phyloP scores from a whole-genome alignment of 345 rosid species.

The Combretum micranthum region DNA sequence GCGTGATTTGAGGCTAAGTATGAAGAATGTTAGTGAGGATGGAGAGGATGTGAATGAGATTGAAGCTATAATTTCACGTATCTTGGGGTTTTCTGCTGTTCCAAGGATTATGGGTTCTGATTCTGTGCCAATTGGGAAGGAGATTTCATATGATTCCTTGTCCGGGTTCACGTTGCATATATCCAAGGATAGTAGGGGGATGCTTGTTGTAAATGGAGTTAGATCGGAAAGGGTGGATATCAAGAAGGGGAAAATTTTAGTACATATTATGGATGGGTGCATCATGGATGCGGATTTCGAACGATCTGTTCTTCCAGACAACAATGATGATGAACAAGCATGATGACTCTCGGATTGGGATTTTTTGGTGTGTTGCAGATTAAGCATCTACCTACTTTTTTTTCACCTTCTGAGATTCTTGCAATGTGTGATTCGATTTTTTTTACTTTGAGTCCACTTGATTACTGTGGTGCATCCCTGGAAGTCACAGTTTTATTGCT shows the following conservation, averaged over 20 bases:
- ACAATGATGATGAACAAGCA: slow-evolving; percentile 5
- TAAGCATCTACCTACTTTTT: too few species aligned
- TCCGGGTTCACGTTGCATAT: slow-evolving; percentile 49
- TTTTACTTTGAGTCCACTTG: too few species aligned
- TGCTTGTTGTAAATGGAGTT: slow-evolving; percentile 52
- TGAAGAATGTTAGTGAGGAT: slow-evolving; percentile 16
- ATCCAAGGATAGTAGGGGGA: slow-evolving; percentile 32
- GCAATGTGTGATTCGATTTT: too few species aligned
- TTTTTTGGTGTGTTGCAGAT: too few species aligned
- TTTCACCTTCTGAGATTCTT: too few species aligned
- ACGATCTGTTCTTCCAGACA: slow-evolving; percentile 52
- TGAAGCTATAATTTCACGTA: slow-evolving; percentile 52
- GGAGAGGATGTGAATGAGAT: slow-evolving; percentile 35
- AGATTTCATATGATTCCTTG: slow-evolving; percentile 53
- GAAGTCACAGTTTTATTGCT: too few species aligned
- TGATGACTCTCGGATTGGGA: too few species aligned
- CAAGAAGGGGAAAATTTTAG: slow-evolving; percentile 39
- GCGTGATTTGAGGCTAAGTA: slow-evolving; percentile 45
- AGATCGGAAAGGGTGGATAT: slow-evolving; percentile 45
- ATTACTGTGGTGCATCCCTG: too few species aligned
- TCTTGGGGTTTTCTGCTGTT: slow-evolving; percentile 64
- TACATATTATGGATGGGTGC: slow-evolving; percentile 68
- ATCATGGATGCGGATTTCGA: slow-evolving; percentile 81
- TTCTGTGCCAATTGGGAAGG: slow-evolving; percentile 17
- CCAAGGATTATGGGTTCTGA: slow-evolving; percentile 39